Percentiles rank a stretch among this genome's conserved stretches.
Conservation (phyloP, 345 rosid species). For the Dovyalis caffra region DNA sequence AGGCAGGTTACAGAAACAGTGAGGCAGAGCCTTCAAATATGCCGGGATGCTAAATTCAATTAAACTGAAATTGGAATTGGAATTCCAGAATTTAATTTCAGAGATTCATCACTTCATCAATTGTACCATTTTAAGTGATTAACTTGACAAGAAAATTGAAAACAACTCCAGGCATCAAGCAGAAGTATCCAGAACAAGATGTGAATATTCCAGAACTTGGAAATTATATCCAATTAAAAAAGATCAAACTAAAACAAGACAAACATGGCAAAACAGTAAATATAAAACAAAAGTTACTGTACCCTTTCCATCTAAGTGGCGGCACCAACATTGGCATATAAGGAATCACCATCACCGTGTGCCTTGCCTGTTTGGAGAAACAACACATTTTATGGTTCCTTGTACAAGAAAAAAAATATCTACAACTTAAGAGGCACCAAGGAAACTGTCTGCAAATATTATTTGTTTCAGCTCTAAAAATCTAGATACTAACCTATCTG, state of each 20-base stretch:
- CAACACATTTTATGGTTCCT: constrained; percentile 14
- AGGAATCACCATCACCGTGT: constrained; percentile 94
- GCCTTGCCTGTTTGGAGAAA: constrained; percentile 70
- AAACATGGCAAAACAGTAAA: constrained; percentile 7
- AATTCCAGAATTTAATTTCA: neutral
- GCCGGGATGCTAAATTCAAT: neutral
- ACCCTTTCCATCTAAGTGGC: constrained; percentile 94
- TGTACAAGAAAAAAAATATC: neutral
- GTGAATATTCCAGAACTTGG: neutral
- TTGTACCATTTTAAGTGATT: neutral
- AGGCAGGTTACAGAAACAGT: neutral
- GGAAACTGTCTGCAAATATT: neutral
- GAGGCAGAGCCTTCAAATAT: neutral
- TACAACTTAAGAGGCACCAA: constrained; percentile 2
- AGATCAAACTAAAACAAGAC: neutral
- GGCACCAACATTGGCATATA: constrained; percentile 99
- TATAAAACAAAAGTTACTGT: constrained; percentile 29
- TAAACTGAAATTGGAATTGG: neutral
- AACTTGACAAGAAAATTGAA: neutral
- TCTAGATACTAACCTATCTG: neutral
- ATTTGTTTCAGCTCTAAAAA: constrained; percentile 2
- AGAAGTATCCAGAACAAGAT: neutral
- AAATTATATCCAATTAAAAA: neutral
- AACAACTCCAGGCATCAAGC: constrained; percentile 1
- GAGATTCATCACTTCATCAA: neutral